Evolutionary conservation across 2,329 filamentous ascomycete species (phyloP).

Genomic region (Mycosphaerella sp.): DNA sequence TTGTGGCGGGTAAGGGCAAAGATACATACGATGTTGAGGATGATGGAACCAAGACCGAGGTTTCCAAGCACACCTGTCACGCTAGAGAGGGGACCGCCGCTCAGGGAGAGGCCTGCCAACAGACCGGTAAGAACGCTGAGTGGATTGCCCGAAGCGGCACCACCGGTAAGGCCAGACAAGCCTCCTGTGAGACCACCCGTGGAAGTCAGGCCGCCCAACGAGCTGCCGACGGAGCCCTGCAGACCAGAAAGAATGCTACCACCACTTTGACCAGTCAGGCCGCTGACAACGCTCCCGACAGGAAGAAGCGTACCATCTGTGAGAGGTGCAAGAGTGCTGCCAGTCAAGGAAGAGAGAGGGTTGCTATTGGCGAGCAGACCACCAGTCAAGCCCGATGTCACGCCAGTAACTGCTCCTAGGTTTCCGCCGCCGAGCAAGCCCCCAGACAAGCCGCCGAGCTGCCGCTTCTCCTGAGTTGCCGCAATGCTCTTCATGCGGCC

Average conservation of each 20-base stretch:
- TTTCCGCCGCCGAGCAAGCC: background rate
- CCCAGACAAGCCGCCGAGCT: constrained; percentile 1
- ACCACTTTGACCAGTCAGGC: constrained; percentile 2
- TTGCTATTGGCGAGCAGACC: constrained; percentile 6
- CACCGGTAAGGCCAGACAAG: constrained; percentile 4
- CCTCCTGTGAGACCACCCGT: background rate
- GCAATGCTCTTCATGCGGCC: constrained; percentile 1
- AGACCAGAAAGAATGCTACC: constrained; percentile 2
- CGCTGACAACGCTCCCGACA: background rate
- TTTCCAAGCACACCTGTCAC: constrained; percentile 8
- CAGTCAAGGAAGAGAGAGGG: constrained; percentile 3
- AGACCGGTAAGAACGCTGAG: constrained; percentile 1
- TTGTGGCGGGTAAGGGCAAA: background rate
- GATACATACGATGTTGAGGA: constrained; percentile 13
- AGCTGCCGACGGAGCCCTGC: background rate
- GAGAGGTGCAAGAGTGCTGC: background rate
- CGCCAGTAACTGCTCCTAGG: constrained; percentile 8
- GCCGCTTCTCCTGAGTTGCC: constrained; percentile 5
- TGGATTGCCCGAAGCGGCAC: constrained; percentile 1
- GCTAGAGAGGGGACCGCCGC: constrained; percentile 4
- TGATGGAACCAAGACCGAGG: constrained; percentile 10
- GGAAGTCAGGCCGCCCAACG: background rate
- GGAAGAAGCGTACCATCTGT: constrained; percentile 2
- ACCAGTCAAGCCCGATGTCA: background rate
- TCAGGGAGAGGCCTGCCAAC: background rate